These are phyloP conservation scores for Herpotrichia juniperi DNA, from an alignment of 2,329 filamentous ascomycete genomes.

Conservation along the genomic window DNA sequence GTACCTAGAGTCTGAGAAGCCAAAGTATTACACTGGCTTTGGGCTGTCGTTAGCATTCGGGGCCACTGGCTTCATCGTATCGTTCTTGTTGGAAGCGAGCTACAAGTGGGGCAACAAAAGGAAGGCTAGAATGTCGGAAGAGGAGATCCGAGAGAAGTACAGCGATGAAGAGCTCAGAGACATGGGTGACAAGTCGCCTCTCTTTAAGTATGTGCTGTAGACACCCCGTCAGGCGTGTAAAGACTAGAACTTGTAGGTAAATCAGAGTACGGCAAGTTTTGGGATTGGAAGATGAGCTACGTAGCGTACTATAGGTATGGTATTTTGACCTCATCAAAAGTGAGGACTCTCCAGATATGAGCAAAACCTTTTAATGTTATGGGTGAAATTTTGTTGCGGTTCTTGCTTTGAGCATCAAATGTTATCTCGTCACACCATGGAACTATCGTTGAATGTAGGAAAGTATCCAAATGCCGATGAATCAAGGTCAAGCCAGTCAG, in stretches of 20 bases:
- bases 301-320: no score
- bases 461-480: constrained; percentile 25
- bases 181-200: constrained; percentile 48
- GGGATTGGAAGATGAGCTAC: no score
- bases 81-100: constrained; percentile 31
- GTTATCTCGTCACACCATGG: neutral
- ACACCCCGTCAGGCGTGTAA: no score
- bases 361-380: no score
- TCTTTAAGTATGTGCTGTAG: constrained; percentile 44
- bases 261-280: no score
- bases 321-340: no score
- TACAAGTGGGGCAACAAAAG: constrained; percentile 44
- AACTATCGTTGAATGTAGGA: neutral
- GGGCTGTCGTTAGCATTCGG: constrained; percentile 39
- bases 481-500: constrained; percentile 43
- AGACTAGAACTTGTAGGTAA: no score
- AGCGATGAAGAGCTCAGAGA: constrained; percentile 44
- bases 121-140: constrained; percentile 43
- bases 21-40: constrained; percentile 45
- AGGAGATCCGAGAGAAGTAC: constrained; percentile 42
- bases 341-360: no score
- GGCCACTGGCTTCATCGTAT: constrained; percentile 27
- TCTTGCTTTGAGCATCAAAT: no score
- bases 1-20: constrained; percentile 43
- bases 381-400: no score